Conservation (phyloP, 352 stramenopile species). For the Aphanomyces stellatus region DNA sequence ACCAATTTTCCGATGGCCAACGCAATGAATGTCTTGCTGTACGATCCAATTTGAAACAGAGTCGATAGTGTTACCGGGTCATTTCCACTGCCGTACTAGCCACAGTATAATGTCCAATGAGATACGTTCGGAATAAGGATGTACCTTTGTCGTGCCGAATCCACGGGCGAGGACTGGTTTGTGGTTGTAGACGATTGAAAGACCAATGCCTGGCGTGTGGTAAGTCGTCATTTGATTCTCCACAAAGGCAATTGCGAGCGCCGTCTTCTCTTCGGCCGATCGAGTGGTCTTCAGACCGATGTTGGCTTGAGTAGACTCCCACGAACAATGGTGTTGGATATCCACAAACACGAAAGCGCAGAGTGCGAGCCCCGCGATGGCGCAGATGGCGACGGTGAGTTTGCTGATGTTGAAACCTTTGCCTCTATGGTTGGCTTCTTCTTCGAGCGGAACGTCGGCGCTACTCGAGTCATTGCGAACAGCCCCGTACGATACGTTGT, state of each 20-base stretch:
- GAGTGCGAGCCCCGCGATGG: too few relatives aligned
- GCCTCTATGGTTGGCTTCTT: too few relatives aligned
- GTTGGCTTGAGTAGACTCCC: too few relatives aligned
- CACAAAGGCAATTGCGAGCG: slow-evolving; percentile 9
- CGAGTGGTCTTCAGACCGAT: too few relatives aligned
- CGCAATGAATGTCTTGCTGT: slow-evolving; percentile 54
- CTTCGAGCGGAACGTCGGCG: too few relatives aligned
- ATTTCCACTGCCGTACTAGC: slow-evolving; percentile 4
- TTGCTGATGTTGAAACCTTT: too few relatives aligned
- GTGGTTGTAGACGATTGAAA: slow-evolving; percentile 6
- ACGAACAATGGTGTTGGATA: too few relatives aligned
- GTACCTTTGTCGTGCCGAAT: slow-evolving; percentile 12
- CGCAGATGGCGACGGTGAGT: too few relatives aligned
- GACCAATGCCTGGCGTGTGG: background rate
- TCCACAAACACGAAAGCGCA: too few relatives aligned
- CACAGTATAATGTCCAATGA: background rate
- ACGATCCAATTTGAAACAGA: slow-evolving; percentile 57
- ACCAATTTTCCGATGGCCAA: slow-evolving; percentile 28
- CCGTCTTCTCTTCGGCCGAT: background rate
- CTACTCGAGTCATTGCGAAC: too few relatives aligned
- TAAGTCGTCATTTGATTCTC: background rate
- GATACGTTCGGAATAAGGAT: background rate
- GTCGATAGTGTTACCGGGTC: slow-evolving; percentile 31
- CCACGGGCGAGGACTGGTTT: background rate
- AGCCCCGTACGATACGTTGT: too few relatives aligned